A percentile compares a stretch with the other conserved stretches of the same genome.
Conservation (phyloP, 768 basidiomycete genomes). For the Tremella fuciformis region DNA sequence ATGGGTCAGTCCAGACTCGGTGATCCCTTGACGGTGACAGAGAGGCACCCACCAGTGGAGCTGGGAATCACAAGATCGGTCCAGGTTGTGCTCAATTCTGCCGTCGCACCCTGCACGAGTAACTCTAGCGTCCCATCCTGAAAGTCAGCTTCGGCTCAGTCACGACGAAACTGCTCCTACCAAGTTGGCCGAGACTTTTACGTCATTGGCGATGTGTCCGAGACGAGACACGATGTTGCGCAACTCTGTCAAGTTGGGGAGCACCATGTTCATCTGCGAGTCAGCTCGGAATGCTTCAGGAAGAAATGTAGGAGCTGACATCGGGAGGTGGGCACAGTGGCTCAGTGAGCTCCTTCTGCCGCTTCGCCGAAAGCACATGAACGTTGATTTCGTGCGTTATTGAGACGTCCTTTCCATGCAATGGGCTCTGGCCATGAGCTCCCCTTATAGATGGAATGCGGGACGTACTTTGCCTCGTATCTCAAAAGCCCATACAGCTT, state of each 20-base stretch:
- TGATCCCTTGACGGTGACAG: neutral
- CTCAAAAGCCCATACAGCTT: conserved; percentile 49
- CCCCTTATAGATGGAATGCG: neutral
- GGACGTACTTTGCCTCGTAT: conserved; percentile 38
- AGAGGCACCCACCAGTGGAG: conserved; percentile 24
- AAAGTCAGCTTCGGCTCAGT: conserved; percentile 5
- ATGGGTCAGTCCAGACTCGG: conserved; percentile 8
- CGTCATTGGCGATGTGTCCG: conserved; percentile 41
- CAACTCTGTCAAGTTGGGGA: conserved; percentile 43
- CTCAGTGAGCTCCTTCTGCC: conserved; percentile 45
- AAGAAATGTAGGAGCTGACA: conserved; percentile 30
- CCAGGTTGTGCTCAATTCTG: conserved; percentile 46
- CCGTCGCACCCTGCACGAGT: conserved; percentile 22
- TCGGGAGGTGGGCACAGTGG: conserved; percentile 51
- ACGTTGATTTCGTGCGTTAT: conserved; percentile 49
- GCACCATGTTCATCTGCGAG: conserved; percentile 43
- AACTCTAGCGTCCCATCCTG: conserved; percentile 47
- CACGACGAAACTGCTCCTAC: conserved; percentile 23
- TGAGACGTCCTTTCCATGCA: conserved; percentile 17
- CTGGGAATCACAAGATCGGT: conserved; percentile 39
- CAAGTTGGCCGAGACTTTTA: conserved; percentile 44
- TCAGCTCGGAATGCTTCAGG: neutral
- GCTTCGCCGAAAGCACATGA: conserved; percentile 35
- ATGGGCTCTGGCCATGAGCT: neutral
- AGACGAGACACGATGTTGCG: conserved; percentile 43